Percentiles rank a stretch among this genome's conserved stretches.
Conservation (phyloP, 1,284 basidiomycete genomes). For the Vanrija sp. region DNA sequence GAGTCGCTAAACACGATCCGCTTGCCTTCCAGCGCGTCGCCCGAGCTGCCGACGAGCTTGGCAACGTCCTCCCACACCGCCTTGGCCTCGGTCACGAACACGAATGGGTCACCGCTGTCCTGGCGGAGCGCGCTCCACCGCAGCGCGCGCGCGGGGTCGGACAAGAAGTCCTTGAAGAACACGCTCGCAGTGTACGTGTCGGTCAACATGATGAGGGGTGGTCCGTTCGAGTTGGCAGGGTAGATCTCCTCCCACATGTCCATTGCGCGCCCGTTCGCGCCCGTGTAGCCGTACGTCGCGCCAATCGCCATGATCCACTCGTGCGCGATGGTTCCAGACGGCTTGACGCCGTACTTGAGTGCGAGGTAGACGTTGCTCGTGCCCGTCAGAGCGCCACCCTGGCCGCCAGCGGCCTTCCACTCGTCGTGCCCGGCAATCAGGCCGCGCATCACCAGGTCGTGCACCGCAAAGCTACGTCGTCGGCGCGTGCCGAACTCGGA, state of each 20-base stretch:
- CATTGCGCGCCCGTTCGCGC: conserved; percentile 68
- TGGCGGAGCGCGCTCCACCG: conserved; percentile 82
- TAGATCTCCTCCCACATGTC: conserved; percentile 81
- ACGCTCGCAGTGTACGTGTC: conserved; percentile 84
- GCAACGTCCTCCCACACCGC: conserved; percentile 54
- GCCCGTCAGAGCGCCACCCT: conserved; percentile 63
- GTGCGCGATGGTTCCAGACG: conserved; percentile 84
- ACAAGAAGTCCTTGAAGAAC: conserved; percentile 73
- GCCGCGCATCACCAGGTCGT: conserved; percentile 71
- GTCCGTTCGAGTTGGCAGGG: conserved; percentile 51
- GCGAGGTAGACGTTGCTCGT: conserved; percentile 87
- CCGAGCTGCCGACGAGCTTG: conserved; percentile 41
- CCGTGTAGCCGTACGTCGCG: conserved; percentile 72
- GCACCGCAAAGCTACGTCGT: conserved; percentile 71
- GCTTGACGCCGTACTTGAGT: conserved; percentile 62
- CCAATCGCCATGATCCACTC: conserved; percentile 96
- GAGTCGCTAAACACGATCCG: conserved; percentile 77
- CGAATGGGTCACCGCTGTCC: conserved; percentile 81
- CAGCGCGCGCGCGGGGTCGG: conserved; percentile 59
- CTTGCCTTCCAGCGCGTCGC: conserved; percentile 61
- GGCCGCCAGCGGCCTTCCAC: conserved; percentile 41
- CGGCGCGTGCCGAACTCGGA: conserved; percentile 93
- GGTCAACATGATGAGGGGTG: conserved; percentile 71
- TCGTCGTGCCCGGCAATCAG: conserved; percentile 64
- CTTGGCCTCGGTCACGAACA: conserved; percentile 68